Conservation (phyloP, 2,329 filamentous ascomycete genomes). For the Penicillium decumbens region DNA sequence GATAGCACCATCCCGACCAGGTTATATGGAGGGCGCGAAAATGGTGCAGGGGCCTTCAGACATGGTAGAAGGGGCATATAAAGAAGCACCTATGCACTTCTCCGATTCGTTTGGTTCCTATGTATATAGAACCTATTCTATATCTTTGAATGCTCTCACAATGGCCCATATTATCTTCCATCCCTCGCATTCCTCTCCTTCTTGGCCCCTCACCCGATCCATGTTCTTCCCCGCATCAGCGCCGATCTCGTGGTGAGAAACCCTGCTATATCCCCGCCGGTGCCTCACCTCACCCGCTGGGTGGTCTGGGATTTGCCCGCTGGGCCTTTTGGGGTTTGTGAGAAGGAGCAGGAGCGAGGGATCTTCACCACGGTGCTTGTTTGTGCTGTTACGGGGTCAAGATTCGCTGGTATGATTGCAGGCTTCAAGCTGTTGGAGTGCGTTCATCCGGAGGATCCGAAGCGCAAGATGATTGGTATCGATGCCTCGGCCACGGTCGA, state of each 20-base stretch:
- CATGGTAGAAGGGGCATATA: background rate
- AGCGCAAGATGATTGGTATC: constrained; percentile 60
- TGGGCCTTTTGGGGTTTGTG: constrained; percentile 64
- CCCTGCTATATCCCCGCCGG: constrained; percentile 70
- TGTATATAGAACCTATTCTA: too few relatives aligned
- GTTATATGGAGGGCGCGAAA: constrained; percentile 4
- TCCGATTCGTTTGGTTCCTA: background rate
- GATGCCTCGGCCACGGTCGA: constrained; percentile 58
- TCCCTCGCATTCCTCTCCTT: constrained; percentile 58
- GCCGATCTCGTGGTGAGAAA: constrained; percentile 55
- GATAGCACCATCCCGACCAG: constrained; percentile 17
- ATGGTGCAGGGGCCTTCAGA: background rate
- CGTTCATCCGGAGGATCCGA: constrained; percentile 37
- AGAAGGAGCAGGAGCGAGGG: constrained; percentile 58
- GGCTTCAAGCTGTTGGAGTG: constrained; percentile 63
- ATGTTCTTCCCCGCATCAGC: constrained; percentile 62
- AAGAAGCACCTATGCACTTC: background rate
- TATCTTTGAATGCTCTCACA: background rate
- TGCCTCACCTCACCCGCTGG: constrained; percentile 65
- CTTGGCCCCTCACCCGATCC: constrained; percentile 65
- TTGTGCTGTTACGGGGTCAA: constrained; percentile 67
- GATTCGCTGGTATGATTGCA: constrained; percentile 66
- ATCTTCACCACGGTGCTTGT: constrained; percentile 64
- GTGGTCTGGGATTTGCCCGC: constrained; percentile 64
- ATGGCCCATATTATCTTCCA: constrained; percentile 42